Evolutionary conservation across 768 basidiomycete species (phyloP), one percentile per base, ranked within the genome.

Genomic region (Rhizopogon vinicolor): DNA sequence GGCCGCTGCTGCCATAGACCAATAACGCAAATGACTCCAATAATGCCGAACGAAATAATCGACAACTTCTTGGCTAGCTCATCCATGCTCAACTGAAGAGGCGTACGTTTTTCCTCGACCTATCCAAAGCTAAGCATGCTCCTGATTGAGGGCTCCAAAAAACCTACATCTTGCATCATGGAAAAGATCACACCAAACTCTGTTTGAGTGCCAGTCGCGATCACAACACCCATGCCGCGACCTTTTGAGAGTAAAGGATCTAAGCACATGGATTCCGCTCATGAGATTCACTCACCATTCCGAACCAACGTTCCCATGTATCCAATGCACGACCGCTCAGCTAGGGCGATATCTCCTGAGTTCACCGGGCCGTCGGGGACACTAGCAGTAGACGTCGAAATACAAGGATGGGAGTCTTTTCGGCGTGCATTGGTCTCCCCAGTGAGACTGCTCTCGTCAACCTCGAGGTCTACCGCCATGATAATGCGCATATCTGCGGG

Each of bases 141-240:
- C 25, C 25, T 55, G 37, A 53, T 51, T 25, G 31, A 52, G 37
- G 8, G 6, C 1, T 44, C 22, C 1, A 22, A 5, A 9, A 41
- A 31, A 72, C 75, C 55, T 59, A 93, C 93, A 66, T 97, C 93
- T 70, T 97, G 93, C 92, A 98, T 93, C 93, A 97, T 96, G 13
- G 89, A 85, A 67, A 98, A 98, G 58, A 98, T 92, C 54, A 96
- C 86, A 25, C 95, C 95, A 70, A 98, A 96, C 66, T 98, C 95
- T 1, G 93, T 96, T 58, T 89, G 83, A 12, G 82, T 78, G 2
- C 96, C 89, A 1, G 83, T 92, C 0, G 83, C 92, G 44, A 98
- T 89, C 5, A 96, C 93, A 44, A 98, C 76, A 5, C 96, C 95
- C 40, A 80, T 75, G 0, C 93, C 95, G 52, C 91, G 77, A 6